Percentiles rank a stretch among this genome's conserved stretches.
Evolutionary conservation across 352 stramenopile genomes (phyloP).

Genomic region (Pythium aristosporum): DNA sequence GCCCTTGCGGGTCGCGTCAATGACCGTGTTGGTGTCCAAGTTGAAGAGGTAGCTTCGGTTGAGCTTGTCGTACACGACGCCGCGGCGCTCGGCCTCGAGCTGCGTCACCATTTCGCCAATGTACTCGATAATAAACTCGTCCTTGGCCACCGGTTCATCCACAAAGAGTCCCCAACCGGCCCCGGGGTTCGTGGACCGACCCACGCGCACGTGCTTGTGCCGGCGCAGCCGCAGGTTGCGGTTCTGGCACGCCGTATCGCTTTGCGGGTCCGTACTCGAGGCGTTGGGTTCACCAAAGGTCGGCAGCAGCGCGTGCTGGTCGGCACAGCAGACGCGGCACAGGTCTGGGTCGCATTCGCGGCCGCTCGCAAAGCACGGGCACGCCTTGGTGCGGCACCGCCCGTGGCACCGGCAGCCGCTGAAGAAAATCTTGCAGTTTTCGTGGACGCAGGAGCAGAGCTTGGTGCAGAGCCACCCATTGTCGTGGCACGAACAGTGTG

Average conservation of each 20-base stretch:
- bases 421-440: slow-evolving; percentile 87
- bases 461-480: slow-evolving; percentile 92
- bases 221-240: slow-evolving; percentile 50
- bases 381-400: slow-evolving; percentile 83
- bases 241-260: slow-evolving; percentile 61
- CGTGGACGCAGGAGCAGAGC: slow-evolving; percentile 80
- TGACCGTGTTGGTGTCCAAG: slow-evolving; percentile 87
- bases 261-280: slow-evolving; percentile 1
- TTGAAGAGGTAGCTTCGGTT: slow-evolving; percentile 94
- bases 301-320: slow-evolving; percentile 32
- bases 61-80: slow-evolving; percentile 86
- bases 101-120: slow-evolving; percentile 93
- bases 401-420: slow-evolving; percentile 87
- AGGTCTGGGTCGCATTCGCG: slow-evolving; percentile 94
- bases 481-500: slow-evolving; percentile 86
- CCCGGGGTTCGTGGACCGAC: slow-evolving; percentile 67
- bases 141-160: slow-evolving; percentile 84
- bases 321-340: slow-evolving; percentile 75
- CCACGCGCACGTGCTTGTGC: slow-evolving; percentile 74
- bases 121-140: slow-evolving; percentile 95
- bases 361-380: slow-evolving; percentile 87
- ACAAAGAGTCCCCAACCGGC: slow-evolving; percentile 93
- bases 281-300: neutral
- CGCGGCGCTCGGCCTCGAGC: slow-evolving; percentile 88
- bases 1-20: slow-evolving; percentile 93